Conservation (phyloP, 768 basidiomycete species). For the Trametes punicea region DNA sequence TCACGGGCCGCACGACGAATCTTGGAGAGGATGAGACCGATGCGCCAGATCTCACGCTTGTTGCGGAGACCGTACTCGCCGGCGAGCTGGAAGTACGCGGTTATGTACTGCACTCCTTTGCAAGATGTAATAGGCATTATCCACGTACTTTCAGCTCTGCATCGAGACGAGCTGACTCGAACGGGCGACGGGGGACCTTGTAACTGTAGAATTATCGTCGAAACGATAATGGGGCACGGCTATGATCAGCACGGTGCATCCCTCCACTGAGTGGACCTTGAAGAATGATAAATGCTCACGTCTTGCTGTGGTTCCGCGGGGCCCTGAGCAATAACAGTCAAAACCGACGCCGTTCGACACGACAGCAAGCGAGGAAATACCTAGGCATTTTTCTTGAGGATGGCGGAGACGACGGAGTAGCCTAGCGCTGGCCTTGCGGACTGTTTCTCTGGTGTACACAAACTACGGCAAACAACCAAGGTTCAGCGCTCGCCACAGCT, state of each 20-base stretch:
- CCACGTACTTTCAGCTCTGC: slow-evolving; percentile 89
- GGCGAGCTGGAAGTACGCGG: slow-evolving; percentile 64
- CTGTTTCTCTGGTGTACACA: slow-evolving; percentile 27
- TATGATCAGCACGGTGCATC: slow-evolving; percentile 60
- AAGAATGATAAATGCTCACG: slow-evolving; percentile 63
- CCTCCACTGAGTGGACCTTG: slow-evolving; percentile 70
- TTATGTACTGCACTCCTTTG: neutral
- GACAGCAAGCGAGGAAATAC: slow-evolving; percentile 44
- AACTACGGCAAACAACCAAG: slow-evolving; percentile 36
- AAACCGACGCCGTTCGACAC: slow-evolving; percentile 22
- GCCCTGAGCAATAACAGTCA: slow-evolving; percentile 56
- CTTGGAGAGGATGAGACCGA: slow-evolving; percentile 96
- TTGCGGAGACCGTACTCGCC: slow-evolving; percentile 99
- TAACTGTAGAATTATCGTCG: slow-evolving; percentile 63
- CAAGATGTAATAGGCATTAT: neutral
- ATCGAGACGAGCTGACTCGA: slow-evolving; percentile 97
- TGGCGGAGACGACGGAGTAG: slow-evolving; percentile 31
- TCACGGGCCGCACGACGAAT: slow-evolving; percentile 99
- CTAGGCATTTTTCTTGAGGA: slow-evolving; percentile 82
- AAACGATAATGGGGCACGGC: slow-evolving; percentile 59
- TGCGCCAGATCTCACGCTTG: slow-evolving; percentile 99
- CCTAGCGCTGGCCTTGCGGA: slow-evolving; percentile 24
- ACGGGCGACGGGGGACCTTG: slow-evolving; percentile 98
- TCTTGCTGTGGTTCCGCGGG: slow-evolving; percentile 90
- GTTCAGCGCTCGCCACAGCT: slow-evolving; percentile 49